phyloP scores from a whole-genome alignment of 768 basidiomycete species.

The Chiua virens region DNA sequence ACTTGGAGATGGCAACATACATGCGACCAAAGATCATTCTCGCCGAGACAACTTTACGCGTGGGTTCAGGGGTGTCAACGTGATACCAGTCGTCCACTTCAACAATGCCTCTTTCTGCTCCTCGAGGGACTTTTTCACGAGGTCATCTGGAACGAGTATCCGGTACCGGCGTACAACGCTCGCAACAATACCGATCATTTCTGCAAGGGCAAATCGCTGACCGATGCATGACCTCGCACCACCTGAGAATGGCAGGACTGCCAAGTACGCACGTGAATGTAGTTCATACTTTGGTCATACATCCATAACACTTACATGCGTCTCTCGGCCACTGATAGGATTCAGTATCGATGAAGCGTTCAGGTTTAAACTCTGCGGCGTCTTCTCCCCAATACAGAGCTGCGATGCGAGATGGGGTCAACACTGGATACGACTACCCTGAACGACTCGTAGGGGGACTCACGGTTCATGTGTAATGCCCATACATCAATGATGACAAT shows the following conservation, averaged over 20 bases:
- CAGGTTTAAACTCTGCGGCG: slow-evolving; percentile 43
- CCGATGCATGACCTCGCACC: slow-evolving; percentile 51
- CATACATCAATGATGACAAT: slow-evolving; percentile 41
- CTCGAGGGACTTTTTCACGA: slow-evolving; percentile 27
- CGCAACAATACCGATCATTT: slow-evolving; percentile 44
- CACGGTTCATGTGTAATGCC: slow-evolving; percentile 48
- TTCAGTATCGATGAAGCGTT: slow-evolving; percentile 50
- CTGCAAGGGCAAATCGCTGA: slow-evolving; percentile 46
- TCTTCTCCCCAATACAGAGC: slow-evolving; percentile 53
- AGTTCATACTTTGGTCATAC: not conserved
- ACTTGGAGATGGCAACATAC: not conserved
- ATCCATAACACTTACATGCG: slow-evolving; percentile 37
- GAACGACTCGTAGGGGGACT: slow-evolving; percentile 8
- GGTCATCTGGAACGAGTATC: slow-evolving; percentile 39
- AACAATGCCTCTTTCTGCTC: slow-evolving; percentile 36
- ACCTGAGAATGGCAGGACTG: slow-evolving; percentile 45
- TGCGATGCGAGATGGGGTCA: slow-evolving; percentile 13
- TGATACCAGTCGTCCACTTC: slow-evolving; percentile 38
- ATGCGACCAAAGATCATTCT: not conserved
- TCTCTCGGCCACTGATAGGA: slow-evolving; percentile 52
- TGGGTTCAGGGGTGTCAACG: slow-evolving; percentile 34
- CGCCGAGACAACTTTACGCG: slow-evolving; percentile 24
- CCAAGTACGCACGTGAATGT: not conserved
- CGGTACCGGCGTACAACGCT: slow-evolving; percentile 42
- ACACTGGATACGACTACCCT: not conserved